These are phyloP conservation scores for Apiospora marii DNA, from an alignment of 2,329 filamentous ascomycete genomes.

Conservation along the genomic window DNA sequence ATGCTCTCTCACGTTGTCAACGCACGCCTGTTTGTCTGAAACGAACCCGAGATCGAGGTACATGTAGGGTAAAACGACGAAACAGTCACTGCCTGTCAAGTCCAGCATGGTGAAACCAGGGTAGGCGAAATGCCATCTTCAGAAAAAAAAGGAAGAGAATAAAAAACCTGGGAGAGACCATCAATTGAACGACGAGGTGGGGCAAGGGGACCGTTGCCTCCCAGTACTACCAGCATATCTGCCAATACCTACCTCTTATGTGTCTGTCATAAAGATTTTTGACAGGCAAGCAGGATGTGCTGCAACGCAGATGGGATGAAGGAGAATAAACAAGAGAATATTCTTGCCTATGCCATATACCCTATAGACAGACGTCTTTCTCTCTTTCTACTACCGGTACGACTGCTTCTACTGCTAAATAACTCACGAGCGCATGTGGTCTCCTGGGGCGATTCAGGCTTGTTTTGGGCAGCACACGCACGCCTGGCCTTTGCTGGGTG, in stretches of 20 bases:
- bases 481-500: too few relatives aligned
- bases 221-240: neutral
- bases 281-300: neutral
- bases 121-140: conserved; percentile 6
- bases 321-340: too few relatives aligned
- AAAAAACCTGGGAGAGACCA: neutral
- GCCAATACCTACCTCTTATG: neutral
- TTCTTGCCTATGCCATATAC: neutral
- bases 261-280: neutral
- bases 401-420: neutral
- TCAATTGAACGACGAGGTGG: neutral
- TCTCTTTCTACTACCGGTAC: neutral
- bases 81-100: neutral
- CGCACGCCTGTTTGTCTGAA: neutral
- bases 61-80: neutral
- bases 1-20: neutral
- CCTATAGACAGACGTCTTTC: neutral
- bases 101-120: conserved; percentile 18
- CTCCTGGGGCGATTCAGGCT: conserved; percentile 6
- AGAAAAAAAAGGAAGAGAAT: neutral
- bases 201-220: neutral
- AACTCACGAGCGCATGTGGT: conserved; percentile 3
- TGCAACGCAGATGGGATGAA: neutral
- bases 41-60: neutral
- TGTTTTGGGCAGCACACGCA: conserved; percentile 8